Base-by-base conservation (phyloP, 768 basidiomycete species). In the Boletus eberwhitei region DNA sequence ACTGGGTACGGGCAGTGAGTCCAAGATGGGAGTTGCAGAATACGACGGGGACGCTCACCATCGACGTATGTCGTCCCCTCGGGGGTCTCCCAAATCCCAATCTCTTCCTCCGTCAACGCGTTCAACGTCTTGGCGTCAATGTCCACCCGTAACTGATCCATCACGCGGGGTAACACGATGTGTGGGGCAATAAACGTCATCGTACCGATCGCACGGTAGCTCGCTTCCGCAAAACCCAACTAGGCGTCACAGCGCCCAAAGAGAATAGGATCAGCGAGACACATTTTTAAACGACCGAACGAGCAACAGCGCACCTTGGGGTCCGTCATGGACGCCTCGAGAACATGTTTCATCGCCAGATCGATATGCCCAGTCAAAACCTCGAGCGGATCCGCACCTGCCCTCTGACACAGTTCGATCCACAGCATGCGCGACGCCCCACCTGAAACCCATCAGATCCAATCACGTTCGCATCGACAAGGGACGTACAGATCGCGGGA, bases 31-130 rank as follows among this genome's bases (percentile, higher is more conserved):
- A 4, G 14, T 8, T 5, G 12, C 2, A 8, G 22, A 14, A 19
- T 5, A 6, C 16, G 6, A 49, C 16, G 32, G 24, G 24, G n/a
- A 16, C 12, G 6, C 12, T 34, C 52, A 91, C 93, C 90, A 69
- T 97, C 91, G 37, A 90, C 78, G 56, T 79, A 98, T 0, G 84
- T 75, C 8, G 79, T 85, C n/a, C 88, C 96, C 48, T 87, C 85
- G 0, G 90, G 89, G 1, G 93, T 93, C 4, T 75, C 74, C 93
- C 91, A 98, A 14, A 97, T 86, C 6, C 84, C 90, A 17, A 93
- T 66, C 42, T 97, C 94, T 8, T 79, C 75, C 13, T 86, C 79
- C 0, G 86, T 86, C 53, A 98, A 70, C 16, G 81, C 71, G 19
- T 81, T 78, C 47, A 95, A 73, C n/a, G 73, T 65, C 1, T 67